A percentile compares a stretch with the other conserved stretches of the same genome.
These are phyloP conservation scores for Pezicula rhizophila DNA, from an alignment of 2,329 filamentous ascomycete species.

Conservation along the genomic window DNA sequence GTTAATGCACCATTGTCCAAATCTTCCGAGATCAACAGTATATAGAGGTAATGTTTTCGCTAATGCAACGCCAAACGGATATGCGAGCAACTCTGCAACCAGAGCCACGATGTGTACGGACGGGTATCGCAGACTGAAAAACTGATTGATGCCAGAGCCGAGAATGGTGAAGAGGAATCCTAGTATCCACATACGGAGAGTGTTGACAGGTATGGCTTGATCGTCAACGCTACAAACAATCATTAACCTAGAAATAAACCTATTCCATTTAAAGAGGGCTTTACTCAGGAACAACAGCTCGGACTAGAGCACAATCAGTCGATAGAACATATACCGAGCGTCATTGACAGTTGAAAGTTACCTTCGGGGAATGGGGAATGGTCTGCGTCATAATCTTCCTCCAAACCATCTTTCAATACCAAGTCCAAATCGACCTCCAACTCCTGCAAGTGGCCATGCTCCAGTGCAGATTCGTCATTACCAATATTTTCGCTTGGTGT, in stretches of 20 bases:
- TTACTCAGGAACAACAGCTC: constrained; percentile 50
- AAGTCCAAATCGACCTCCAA: not conserved
- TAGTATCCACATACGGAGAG: constrained; percentile 56
- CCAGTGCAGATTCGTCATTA: not conserved
- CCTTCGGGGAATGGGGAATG: constrained; percentile 1
- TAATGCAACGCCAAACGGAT: constrained; percentile 50
- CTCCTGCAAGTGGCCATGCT: not conserved
- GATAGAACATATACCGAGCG: not conserved
- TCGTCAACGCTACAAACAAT: constrained; percentile 41
- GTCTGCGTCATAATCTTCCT: not conserved
- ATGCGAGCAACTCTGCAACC: constrained; percentile 5
- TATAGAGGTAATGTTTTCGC: constrained; percentile 25
- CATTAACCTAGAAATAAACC: too few relatives aligned
- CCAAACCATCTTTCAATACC: not conserved
- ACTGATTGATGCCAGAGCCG: constrained; percentile 11
- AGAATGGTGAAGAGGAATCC: constrained; percentile 34
- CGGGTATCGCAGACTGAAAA: constrained; percentile 5
- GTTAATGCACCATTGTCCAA: constrained; percentile 40
- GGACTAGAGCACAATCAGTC: constrained; percentile 31
- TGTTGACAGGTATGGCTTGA: constrained; percentile 54
- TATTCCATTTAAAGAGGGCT: too few relatives aligned
- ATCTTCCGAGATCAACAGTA: constrained; percentile 3
- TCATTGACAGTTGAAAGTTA: not conserved
- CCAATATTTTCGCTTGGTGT: constrained; percentile 27
- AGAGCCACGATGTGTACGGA: constrained; percentile 3